Conservation (phyloP, 805 yeast genomes). For the Ogataea thermomethanolica region DNA sequence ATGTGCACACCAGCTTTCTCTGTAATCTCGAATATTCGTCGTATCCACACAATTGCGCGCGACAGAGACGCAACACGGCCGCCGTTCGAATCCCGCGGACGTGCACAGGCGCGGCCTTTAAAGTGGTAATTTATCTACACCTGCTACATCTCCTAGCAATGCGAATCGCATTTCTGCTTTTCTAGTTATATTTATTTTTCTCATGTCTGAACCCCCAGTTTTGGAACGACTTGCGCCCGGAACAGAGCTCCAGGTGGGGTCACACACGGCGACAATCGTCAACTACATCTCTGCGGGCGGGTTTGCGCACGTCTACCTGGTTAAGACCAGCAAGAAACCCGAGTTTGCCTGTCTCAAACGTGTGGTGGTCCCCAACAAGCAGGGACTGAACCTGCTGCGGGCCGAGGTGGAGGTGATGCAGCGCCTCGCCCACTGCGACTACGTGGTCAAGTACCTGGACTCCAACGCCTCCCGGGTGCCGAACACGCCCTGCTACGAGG, state of each 20-base stretch:
- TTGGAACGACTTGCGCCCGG: slow-evolving; percentile 37
- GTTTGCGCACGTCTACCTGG: slow-evolving; percentile 76
- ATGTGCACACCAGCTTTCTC: not conserved
- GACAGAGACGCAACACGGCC: no score
- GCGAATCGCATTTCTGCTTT: no score
- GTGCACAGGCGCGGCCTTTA: no score
- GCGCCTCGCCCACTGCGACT: slow-evolving; percentile 49
- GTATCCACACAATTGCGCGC: no score
- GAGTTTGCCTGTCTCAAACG: slow-evolving; percentile 63
- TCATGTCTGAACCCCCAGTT: slow-evolving; percentile 12
- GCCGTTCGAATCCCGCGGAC: no score
- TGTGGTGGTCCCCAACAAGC: slow-evolving; percentile 69
- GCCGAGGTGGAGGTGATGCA: slow-evolving; percentile 82
- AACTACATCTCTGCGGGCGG: slow-evolving; percentile 58
- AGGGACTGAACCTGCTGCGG: slow-evolving; percentile 60
- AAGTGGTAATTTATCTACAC: no score
- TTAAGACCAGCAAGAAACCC: slow-evolving; percentile 44
- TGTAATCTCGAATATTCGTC: no score
- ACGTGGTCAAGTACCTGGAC: slow-evolving; percentile 68
- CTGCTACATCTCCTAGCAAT: no score
- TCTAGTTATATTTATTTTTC: not conserved
- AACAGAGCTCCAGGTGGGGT: slow-evolving; percentile 46
- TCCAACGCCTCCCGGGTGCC: slow-evolving; percentile 67
- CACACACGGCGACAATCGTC: slow-evolving; percentile 42
- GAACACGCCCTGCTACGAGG: slow-evolving; percentile 62